These are phyloP conservation scores for Globisporangium takayamanum DNA, from an alignment of 352 stramenopile species.

Conservation along the genomic window DNA sequence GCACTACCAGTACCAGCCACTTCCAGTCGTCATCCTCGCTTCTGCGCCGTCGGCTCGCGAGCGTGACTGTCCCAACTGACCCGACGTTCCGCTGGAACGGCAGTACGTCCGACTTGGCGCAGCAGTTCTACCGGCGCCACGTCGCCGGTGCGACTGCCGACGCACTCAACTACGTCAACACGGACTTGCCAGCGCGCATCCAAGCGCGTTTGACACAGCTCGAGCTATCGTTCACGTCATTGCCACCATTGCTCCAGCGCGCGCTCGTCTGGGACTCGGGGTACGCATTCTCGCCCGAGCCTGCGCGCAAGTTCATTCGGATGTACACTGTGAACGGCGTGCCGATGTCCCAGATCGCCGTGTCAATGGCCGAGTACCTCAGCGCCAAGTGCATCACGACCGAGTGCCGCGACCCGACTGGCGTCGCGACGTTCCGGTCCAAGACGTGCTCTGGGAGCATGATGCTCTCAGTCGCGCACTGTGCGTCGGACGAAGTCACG, in stretches of 20 bases:
- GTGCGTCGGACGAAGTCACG: conserved; percentile 18
- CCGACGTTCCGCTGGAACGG: conserved; percentile 19
- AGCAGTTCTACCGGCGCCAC: conserved; percentile 11
- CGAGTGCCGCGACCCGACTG: conserved; percentile 22
- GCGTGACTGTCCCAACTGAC: conserved; percentile 10
- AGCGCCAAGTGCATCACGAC: conserved; percentile 18
- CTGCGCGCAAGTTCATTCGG: conserved; percentile 10
- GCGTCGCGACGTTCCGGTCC: conserved; percentile 4
- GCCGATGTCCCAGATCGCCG: conserved; percentile 18
- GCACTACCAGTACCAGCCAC: not conserved
- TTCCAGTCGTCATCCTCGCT: not conserved
- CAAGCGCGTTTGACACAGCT: not conserved
- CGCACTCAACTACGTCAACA: conserved; percentile 10
- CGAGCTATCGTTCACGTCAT: conserved; percentile 8
- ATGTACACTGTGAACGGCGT: conserved; percentile 21
- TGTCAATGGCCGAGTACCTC: conserved; percentile 19
- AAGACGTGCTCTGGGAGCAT: conserved; percentile 24
- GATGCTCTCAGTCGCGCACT: conserved; percentile 29
- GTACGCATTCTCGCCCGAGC: conserved; percentile 15
- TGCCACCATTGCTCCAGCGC: conserved; percentile 25
- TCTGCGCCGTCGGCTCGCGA: conserved; percentile 3
- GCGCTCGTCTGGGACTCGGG: conserved; percentile 36
- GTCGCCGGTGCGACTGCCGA: conserved; percentile 18
- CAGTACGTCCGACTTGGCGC: conserved; percentile 21
- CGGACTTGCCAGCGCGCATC: conserved; percentile 11